A percentile compares a stretch with the other conserved stretches of the same genome.
Conservation (phyloP, 352 stramenopile species). For the Plasmopara muralis region DNA sequence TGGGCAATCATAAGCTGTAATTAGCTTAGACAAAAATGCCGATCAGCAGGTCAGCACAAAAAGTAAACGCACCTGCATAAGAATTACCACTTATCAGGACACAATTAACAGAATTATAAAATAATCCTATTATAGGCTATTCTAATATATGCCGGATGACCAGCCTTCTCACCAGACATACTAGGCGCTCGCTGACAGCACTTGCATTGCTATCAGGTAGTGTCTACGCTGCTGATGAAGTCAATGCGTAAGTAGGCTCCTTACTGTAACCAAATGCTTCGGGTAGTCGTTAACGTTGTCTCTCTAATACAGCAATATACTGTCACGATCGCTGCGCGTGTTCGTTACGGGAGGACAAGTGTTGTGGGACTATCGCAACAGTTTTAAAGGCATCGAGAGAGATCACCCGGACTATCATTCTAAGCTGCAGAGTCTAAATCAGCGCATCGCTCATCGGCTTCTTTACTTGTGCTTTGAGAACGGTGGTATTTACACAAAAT, state of each 20-base stretch:
- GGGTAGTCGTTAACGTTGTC: background rate
- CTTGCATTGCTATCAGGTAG: slow-evolving; percentile 23
- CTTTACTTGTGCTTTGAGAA: slow-evolving; percentile 90
- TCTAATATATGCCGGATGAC: background rate
- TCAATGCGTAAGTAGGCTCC: slow-evolving; percentile 37
- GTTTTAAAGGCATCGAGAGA: slow-evolving; percentile 40
- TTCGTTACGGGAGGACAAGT: slow-evolving; percentile 37
- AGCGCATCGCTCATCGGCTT: slow-evolving; percentile 82
- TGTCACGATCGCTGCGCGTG: slow-evolving; percentile 59
- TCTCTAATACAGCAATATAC: slow-evolving; percentile 33
- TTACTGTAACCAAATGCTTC: background rate
- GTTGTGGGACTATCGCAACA: slow-evolving; percentile 43
- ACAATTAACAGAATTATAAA: too few relatives aligned
- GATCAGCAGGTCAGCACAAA: too few relatives aligned
- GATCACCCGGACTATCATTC: slow-evolving; percentile 50
- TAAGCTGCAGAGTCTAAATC: slow-evolving; percentile 56
- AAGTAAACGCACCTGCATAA: too few relatives aligned
- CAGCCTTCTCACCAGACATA: slow-evolving; percentile 8
- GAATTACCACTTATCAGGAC: too few relatives aligned
- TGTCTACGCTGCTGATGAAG: slow-evolving; percentile 35
- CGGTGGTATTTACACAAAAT: slow-evolving; percentile 96
- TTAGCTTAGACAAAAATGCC: too few relatives aligned
- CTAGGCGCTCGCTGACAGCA: slow-evolving; percentile 15
- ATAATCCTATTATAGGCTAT: too few relatives aligned
- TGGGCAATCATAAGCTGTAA: too few relatives aligned